Percentiles rank a stretch among this genome's conserved stretches.
These are phyloP conservation scores for Leccinum fibrillosum DNA, from an alignment of 768 basidiomycete species.

Conservation along the genomic window DNA sequence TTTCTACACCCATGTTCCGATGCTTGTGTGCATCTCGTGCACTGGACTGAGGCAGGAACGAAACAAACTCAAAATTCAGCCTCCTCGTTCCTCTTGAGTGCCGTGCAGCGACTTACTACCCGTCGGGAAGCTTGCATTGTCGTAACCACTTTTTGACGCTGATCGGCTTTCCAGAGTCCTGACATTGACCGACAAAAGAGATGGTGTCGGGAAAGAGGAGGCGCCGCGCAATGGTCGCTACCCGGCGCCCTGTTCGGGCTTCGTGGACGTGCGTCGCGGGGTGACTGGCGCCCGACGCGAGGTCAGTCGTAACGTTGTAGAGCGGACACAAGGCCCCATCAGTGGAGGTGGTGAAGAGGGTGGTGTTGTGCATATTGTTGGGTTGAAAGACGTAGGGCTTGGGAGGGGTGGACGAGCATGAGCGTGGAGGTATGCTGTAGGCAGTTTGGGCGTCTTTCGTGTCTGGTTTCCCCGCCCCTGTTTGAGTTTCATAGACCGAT, in stretches of 20 bases:
- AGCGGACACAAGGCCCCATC: not conserved
- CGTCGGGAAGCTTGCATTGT: conserved; percentile 6
- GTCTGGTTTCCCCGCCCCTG: not conserved
- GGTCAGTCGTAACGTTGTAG: conserved; percentile 10
- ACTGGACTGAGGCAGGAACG: conserved; percentile 1
- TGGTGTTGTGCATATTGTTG: conserved; percentile 11
- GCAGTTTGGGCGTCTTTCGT: not conserved
- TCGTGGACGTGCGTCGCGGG: conserved; percentile 4
- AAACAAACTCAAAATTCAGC: not conserved
- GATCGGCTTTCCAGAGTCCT: not conserved
- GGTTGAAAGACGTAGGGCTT: conserved; percentile 8
- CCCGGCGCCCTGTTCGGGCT: not conserved
- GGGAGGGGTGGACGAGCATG: not conserved
- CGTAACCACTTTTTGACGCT: conserved; percentile 14
- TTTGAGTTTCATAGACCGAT: not conserved
- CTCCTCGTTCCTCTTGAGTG: not conserved
- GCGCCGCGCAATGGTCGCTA: conserved; percentile 5
- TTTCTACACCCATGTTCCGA: conserved; percentile 9
- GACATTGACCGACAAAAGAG: conserved; percentile 5
- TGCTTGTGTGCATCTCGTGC: conserved; percentile 8
- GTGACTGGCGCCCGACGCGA: conserved; percentile 2
- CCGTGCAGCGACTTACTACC: conserved; percentile 9
- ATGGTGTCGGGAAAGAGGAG: conserved; percentile 15
- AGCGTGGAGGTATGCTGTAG: conserved; percentile 3
- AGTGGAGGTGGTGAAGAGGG: conserved; percentile 2